Conservation (phyloP, 768 basidiomycete species). For the Steccherinum ochraceum region DNA sequence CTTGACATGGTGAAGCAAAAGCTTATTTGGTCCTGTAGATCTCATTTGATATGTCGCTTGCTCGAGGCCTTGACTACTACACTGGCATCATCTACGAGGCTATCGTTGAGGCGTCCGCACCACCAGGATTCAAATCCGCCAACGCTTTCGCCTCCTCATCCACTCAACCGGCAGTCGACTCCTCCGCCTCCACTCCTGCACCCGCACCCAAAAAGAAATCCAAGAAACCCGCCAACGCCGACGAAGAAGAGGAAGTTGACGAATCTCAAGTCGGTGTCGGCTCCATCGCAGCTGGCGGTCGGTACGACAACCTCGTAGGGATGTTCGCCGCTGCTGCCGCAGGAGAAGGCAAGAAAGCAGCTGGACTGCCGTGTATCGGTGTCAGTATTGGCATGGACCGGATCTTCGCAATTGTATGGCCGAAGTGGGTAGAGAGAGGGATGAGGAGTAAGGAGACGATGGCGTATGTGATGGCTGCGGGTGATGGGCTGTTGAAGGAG, state of each 20-base stretch:
- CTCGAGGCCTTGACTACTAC: constrained; percentile 98
- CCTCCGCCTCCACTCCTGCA: constrained; percentile 23
- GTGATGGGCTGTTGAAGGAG: constrained; percentile 83
- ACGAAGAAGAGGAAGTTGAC: constrained; percentile 80
- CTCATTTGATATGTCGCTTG: constrained; percentile 94
- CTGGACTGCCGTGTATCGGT: constrained; percentile 81
- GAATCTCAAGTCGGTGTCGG: constrained; percentile 93
- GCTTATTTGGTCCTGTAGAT: too few relatives aligned
- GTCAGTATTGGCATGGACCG: constrained; percentile 91
- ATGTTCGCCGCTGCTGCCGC: constrained; percentile 84
- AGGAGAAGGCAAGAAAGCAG: constrained; percentile 62
- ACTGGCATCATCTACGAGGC: constrained; percentile 99
- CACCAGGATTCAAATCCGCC: constrained; percentile 66
- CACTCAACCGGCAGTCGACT: constrained; percentile 17
- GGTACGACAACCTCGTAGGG: constrained; percentile 93
- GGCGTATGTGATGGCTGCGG: constrained; percentile 89
- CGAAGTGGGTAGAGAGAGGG: constrained; percentile 74
- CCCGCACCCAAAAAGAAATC: constrained; percentile 28
- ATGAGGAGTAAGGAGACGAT: constrained; percentile 87
- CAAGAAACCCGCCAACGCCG: constrained; percentile 40
- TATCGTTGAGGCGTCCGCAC: constrained; percentile 87
- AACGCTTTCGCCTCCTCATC: constrained; percentile 40
- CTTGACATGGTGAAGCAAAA: too few relatives aligned
- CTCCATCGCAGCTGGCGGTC: constrained; percentile 97
- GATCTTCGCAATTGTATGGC: constrained; percentile 87